Evolutionary conservation across 2,329 filamentous ascomycete genomes (phyloP), one percentile per base, ranked within the genome.

Genomic region (Fusarium fracticaudum): DNA sequence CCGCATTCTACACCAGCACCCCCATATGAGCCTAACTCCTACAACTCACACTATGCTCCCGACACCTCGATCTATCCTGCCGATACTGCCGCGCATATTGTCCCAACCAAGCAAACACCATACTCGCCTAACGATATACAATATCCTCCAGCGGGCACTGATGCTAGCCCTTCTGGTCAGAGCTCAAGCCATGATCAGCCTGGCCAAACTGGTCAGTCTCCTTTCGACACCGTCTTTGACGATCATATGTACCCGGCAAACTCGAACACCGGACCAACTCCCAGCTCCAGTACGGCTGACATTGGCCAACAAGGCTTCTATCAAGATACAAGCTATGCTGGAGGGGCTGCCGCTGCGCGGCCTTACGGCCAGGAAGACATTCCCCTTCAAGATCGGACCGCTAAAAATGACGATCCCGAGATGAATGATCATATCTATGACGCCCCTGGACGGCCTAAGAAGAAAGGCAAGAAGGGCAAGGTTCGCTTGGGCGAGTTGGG

Each of bases 181-280:
- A 77, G 51, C 33, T 55, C 67, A 48, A 66, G 47, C 41, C 72
- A 72, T 45, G 51, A 78, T 53, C 81, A 80, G 35, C 82, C 82
- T 57, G 80, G 80, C 40, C 79, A 81, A 65, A 81, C 81, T 33
- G 81, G 79, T 53, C 83, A 76, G 77, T 87, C 90, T 26, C 91
- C 91, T 15, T 92, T 92, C 79, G 89, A 90, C 62, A 89, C 88
- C 54, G 89, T 91, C 64, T 93, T 93, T 80, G 91, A 92, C 81
- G 91, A 93, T 80, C 86, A 91, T 82, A 86, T 87, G 65, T 92
- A 93, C 79, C 89, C 90, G 64, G 84, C 87, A 58, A 86, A 86
- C 78, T 44, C 72, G 53, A 86, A 86, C 77, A 83, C 86, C n/a
- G 77, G 76, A 55, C 76, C 78, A 37, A 67, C 81, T 74, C 66